Evolutionary conservation across 139 green algal genomes (phyloP).

Genomic region (Bryopsis sp.): DNA sequence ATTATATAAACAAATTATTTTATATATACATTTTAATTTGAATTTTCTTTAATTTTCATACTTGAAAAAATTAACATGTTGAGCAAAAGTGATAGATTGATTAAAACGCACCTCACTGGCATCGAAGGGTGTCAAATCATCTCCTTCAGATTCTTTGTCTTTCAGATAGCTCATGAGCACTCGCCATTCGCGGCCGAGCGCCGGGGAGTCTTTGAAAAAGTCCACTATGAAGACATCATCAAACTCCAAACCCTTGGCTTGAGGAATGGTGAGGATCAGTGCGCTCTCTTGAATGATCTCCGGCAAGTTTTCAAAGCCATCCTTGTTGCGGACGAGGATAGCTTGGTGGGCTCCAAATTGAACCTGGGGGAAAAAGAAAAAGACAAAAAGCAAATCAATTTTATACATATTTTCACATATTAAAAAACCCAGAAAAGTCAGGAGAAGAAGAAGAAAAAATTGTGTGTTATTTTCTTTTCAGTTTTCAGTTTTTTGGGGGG

Average conservation of each 20-base stretch:
- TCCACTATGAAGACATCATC: slow-evolving; percentile 54
- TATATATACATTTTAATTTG: background rate
- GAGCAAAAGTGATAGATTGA: background rate
- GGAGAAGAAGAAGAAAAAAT: too few species aligned
- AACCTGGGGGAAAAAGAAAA: slow-evolving; percentile 42
- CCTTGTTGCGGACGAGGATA: slow-evolving; percentile 49
- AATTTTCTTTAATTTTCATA: background rate
- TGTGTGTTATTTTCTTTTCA: too few species aligned
- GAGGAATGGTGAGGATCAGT: slow-evolving; percentile 55
- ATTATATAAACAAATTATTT: background rate
- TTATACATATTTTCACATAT: too few species aligned
- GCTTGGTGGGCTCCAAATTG: slow-evolving; percentile 76
- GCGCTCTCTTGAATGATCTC: slow-evolving; percentile 36
- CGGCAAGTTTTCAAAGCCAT: slow-evolving; percentile 33
- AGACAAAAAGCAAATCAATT: background rate
- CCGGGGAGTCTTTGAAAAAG: slow-evolving; percentile 53
- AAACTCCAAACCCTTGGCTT: slow-evolving; percentile 70
- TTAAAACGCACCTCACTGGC: slow-evolving; percentile 16
- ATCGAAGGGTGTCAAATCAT: background rate
- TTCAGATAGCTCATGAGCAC: slow-evolving; percentile 46
- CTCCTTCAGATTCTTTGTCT: slow-evolving; percentile 21
- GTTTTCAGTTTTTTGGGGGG: too few species aligned
- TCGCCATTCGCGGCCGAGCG: slow-evolving; percentile 53
- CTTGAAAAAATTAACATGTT: background rate
- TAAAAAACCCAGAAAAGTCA: too few species aligned